Base-by-base conservation (phyloP, 768 basidiomycete species). In the Boletus sp. region DNA sequence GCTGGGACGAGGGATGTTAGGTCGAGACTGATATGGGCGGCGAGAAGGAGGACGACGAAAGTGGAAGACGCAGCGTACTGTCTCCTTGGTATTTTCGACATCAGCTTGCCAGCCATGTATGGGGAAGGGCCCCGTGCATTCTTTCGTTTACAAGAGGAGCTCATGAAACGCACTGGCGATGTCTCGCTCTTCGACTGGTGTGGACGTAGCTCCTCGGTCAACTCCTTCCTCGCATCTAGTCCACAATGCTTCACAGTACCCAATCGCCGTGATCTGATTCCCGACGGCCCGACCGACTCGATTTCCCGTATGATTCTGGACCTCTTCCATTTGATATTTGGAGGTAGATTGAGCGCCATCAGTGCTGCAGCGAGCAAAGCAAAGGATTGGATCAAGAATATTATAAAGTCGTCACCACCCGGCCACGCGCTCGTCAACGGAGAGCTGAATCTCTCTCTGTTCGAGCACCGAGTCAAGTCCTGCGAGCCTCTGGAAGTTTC, bases 61-160 rank as follows among this genome's bases (percentile, higher is more conserved):
- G 53, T 63, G 21, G 70, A 70, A 39, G 70, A 71, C 33, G 61
- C 56, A 54, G 60, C 68, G 13, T 71, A 71, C 51, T 70, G 63
- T 42, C 59, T 71, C 11, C 58, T 70, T 10, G 68, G 66, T 7
- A 53, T 71, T 29, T 68, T 70, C 38, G 66, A 70, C 21, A 52
- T 70, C 47, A 61, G 51, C 47, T 34, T 70, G 52, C 60, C 70
- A 5, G 57, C 59, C 2, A 48, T 60, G 32, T 70, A 70, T 17
- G 69, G 69, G 14, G 70, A 70, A 49, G 62, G 66, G 0, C 27
- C 30, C 19, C 62, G 59, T 30, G 70, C 69, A 9, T 70, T 70
- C 52, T 51, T 58, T 44, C 62, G 69, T 25, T 46, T 70, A 23
- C 66, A 67, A 45, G 64, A 66, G 21, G 66, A 67, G n/a, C 53